phyloP scores from a whole-genome alignment of 2,329 filamentous ascomycete species.

The Penicillium decumbens region DNA sequence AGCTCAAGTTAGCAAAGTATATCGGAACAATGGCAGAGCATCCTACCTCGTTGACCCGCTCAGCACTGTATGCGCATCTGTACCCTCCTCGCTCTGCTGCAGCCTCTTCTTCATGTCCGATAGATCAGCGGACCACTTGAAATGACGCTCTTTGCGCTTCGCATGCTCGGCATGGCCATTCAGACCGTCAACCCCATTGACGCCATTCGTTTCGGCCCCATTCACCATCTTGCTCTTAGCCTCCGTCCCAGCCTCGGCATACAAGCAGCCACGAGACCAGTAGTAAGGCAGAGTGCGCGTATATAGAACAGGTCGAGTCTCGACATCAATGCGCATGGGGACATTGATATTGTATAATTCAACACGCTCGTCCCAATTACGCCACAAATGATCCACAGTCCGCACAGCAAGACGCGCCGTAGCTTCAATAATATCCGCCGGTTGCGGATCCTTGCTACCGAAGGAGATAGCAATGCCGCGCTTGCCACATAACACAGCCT shows the following conservation, averaged over 20 bases:
- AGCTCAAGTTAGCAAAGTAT: constrained; percentile 8
- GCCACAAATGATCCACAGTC: constrained; percentile 68
- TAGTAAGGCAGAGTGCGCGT: constrained; percentile 81
- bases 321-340: constrained; percentile 69
- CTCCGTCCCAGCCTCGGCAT: constrained; percentile 59
- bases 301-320: constrained; percentile 64
- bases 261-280: constrained; percentile 73
- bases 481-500: constrained; percentile 64
- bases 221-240: constrained; percentile 54
- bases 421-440: constrained; percentile 66
- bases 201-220: constrained; percentile 49
- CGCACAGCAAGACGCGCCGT: constrained; percentile 66
- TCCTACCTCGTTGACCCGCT: constrained; percentile 73
- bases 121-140: constrained; percentile 84
- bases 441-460: constrained; percentile 75
- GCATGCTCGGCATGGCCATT: constrained; percentile 17
- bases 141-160: constrained; percentile 69
- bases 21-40: background rate
- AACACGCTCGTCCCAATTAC: constrained; percentile 65
- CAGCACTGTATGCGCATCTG: constrained; percentile 84
- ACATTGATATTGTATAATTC: constrained; percentile 86
- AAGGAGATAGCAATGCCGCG: constrained; percentile 75
- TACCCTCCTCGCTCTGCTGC: constrained; percentile 67
- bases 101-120: constrained; percentile 80
- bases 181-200: constrained; percentile 9